These are phyloP conservation scores for Stemphylium beticola DNA, from an alignment of 2,329 filamentous ascomycete species.

Conservation along the genomic window DNA sequence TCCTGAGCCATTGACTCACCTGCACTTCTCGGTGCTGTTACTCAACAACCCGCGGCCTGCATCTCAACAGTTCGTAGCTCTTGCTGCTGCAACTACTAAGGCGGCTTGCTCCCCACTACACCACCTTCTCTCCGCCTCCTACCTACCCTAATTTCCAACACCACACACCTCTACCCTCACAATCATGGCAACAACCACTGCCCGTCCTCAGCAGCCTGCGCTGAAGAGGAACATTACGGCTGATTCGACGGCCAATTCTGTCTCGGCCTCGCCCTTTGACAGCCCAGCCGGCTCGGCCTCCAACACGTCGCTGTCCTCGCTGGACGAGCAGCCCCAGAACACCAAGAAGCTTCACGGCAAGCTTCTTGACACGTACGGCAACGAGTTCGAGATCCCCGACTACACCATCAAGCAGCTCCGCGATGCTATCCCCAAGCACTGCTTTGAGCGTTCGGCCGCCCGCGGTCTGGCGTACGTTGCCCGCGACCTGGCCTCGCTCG, in stretches of 20 bases:
- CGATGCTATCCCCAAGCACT: conserved; percentile 96
- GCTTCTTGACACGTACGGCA: conserved; percentile 91
- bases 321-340: conserved; percentile 65
- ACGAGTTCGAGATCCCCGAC: conserved; percentile 90
- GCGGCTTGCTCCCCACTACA: conserved; percentile 10
- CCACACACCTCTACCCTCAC: conserved; percentile 2
- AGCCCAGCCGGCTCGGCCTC: conserved; percentile 72
- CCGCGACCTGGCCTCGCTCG: conserved; percentile 77
- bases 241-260: conserved; percentile 62
- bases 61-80: conserved; percentile 29
- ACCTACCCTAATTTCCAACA: background rate
- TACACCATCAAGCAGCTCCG: conserved; percentile 98
- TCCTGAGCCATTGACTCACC: conserved; percentile 3
- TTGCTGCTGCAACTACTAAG: conserved; percentile 18
- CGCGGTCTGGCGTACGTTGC: conserved; percentile 81
- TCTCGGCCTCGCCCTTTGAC: conserved; percentile 62
- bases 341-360: conserved; percentile 60
- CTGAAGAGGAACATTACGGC: conserved; percentile 56
- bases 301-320: conserved; percentile 88
- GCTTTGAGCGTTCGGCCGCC: conserved; percentile 84
- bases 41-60: conserved; percentile 29
- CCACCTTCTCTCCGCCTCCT: background rate
- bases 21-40: conserved; percentile 8
- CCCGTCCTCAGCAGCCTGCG: conserved; percentile 58
- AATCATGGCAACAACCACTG: conserved; percentile 58